Conservation (phyloP, 495 filamentous ascomycete species). For the Tuber indicum region DNA sequence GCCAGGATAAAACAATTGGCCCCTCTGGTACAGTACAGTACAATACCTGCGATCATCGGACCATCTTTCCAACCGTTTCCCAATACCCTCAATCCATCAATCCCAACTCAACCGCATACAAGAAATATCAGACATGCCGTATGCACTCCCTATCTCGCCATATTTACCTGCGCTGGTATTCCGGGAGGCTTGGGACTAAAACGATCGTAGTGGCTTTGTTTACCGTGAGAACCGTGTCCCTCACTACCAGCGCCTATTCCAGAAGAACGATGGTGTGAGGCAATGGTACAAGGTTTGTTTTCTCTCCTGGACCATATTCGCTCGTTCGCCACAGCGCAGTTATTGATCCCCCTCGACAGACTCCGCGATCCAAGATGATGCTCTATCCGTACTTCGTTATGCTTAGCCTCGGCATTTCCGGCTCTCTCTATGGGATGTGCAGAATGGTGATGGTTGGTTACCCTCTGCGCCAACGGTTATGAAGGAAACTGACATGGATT, state of each 20-base stretch:
- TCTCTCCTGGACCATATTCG: background rate
- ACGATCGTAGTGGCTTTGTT: constrained; percentile 46
- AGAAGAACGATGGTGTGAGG: constrained; percentile 54
- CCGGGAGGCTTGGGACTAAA: background rate
- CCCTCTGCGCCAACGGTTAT: background rate
- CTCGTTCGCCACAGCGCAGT: background rate
- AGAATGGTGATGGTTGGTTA: constrained; percentile 53
- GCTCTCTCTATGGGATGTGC: constrained; percentile 51
- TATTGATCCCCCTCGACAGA: constrained; percentile 44
- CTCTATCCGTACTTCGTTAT: constrained; percentile 62
- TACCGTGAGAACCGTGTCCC: constrained; percentile 67
- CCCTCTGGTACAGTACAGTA: too few relatives aligned
- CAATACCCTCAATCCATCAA: background rate
- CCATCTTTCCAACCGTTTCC: background rate
- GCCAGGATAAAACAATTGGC: background rate
- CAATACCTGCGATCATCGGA: background rate
- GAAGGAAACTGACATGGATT: constrained; percentile 8
- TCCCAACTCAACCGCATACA: constrained; percentile 33
- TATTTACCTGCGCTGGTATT: background rate
- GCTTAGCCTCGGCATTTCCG: constrained; percentile 48
- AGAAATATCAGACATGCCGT: constrained; percentile 46
- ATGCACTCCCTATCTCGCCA: constrained; percentile 40
- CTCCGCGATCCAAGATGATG: constrained; percentile 52
- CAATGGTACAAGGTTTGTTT: constrained; percentile 56
- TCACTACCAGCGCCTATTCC: constrained; percentile 58